These are phyloP conservation scores for Mallotus nudiflorus DNA, from an alignment of 345 rosid species.

Conservation along the genomic window DNA sequence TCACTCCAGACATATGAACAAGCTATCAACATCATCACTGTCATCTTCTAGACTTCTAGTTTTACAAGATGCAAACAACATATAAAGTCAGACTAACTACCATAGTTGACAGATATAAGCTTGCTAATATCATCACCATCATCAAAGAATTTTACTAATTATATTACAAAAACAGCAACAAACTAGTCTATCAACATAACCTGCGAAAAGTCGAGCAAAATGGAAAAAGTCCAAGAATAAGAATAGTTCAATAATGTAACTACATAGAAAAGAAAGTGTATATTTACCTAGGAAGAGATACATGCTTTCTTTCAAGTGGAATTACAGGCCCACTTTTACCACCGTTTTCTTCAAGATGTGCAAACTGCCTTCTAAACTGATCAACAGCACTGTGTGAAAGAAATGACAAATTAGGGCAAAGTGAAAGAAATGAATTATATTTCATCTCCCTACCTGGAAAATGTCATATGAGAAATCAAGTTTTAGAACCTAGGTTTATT, in stretches of 20 bases:
- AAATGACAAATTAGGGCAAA: slow-evolving; percentile 18
- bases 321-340: slow-evolving; percentile 69
- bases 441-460: background rate
- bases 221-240: background rate
- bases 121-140: no score
- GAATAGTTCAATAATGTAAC: background rate
- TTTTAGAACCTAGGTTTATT: background rate
- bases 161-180: background rate
- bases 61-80: no score
- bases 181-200: background rate
- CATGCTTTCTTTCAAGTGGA: slow-evolving; percentile 84
- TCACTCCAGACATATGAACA: no score
- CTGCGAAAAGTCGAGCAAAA: background rate
- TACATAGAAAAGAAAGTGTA: background rate
- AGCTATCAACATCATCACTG: no score
- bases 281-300: slow-evolving; percentile 79
- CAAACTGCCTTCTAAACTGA: slow-evolving; percentile 90
- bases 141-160: background rate
- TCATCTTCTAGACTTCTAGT: no score
- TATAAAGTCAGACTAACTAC: no score
- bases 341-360: slow-evolving; percentile 79
- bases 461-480: background rate
- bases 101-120: no score
- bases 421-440: slow-evolving; percentile 5
- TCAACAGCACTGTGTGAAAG: slow-evolving; percentile 71